Evolutionary conservation across 306 rosid species (phyloP).

Genomic region (Dryas drummondii): DNA sequence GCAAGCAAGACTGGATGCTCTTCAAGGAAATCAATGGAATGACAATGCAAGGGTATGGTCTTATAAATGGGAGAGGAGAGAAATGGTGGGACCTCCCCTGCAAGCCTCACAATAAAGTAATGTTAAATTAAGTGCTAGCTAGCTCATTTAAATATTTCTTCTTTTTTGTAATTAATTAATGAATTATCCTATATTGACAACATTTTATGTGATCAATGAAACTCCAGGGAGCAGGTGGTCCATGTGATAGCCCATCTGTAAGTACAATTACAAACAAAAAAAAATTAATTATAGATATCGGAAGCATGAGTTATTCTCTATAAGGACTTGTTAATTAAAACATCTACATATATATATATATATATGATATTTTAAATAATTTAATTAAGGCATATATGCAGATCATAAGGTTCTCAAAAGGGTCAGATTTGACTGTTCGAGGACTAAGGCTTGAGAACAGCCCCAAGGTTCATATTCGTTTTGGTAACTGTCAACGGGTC

Average conservation of each 20-base stretch:
- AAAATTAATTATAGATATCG: no score
- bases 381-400: conserved; percentile 12
- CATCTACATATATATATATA: no score
- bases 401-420: conserved; percentile 49
- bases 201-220: conserved; percentile 5
- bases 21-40: conserved; percentile 55
- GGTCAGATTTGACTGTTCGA: conserved; percentile 39
- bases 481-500: conserved; percentile 43
- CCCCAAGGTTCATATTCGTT: conserved; percentile 47
- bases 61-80: conserved; percentile 64
- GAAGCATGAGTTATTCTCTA: no score
- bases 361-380: no score
- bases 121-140: not conserved
- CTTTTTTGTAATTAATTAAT: not conserved
- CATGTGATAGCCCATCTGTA: conserved; percentile 66
- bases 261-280: conserved; percentile 12
- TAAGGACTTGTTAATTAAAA: no score
- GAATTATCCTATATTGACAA: not conserved
- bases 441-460: conserved; percentile 50
- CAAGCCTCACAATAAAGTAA: conserved; percentile 51
- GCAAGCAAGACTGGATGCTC: conserved; percentile 53
- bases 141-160: not conserved
- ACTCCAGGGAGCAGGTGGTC: conserved; percentile 42
- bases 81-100: conserved; percentile 76
- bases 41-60: conserved; percentile 48